These are phyloP conservation scores for Pilasporangium apinafurcum DNA, from an alignment of 352 stramenopile genomes.

Conservation along the genomic window DNA sequence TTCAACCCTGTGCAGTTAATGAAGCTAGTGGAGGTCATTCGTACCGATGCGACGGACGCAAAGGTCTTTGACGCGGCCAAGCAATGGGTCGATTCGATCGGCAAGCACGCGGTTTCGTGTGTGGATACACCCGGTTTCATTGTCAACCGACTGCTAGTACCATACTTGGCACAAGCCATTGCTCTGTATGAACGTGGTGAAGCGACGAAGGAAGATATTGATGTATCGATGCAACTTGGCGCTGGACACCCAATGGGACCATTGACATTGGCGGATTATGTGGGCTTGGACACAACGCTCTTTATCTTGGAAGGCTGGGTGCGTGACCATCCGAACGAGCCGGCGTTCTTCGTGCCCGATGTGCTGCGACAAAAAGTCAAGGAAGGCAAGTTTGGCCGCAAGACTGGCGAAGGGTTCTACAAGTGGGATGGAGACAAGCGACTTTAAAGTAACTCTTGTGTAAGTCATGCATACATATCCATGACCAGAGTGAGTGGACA, in stretches of 20 bases:
- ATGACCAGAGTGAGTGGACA: too few relatives aligned
- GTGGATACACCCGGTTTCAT: constrained; percentile 97
- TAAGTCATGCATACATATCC: too few relatives aligned
- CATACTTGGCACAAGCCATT: constrained; percentile 85
- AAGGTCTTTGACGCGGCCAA: constrained; percentile 89
- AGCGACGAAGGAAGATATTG: constrained; percentile 95
- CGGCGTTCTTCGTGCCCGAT: constrained; percentile 93
- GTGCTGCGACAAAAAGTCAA: constrained; percentile 90
- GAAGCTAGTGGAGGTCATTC: constrained; percentile 96
- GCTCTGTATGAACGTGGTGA: constrained; percentile 93
- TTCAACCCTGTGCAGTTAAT: constrained; percentile 97
- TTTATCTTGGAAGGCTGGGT: constrained; percentile 96
- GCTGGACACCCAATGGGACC: constrained; percentile 97
- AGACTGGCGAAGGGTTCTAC: constrained; percentile 97
- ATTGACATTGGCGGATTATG: constrained; percentile 92
- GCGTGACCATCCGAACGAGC: constrained; percentile 93
- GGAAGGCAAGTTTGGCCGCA: constrained; percentile 93
- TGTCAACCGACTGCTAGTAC: constrained; percentile 91
- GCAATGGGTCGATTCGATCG: constrained; percentile 89
- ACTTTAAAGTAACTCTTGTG: too few relatives aligned
- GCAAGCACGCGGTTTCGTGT: constrained; percentile 93
- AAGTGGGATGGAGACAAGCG: constrained; percentile 86
- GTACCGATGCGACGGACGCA: constrained; percentile 89
- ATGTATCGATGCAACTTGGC: constrained; percentile 96
- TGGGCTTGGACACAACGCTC: constrained; percentile 95